phyloP scores from a whole-genome alignment of 192 early-diverging fungal genomes.

The Linnemannia schmuckeri region DNA sequence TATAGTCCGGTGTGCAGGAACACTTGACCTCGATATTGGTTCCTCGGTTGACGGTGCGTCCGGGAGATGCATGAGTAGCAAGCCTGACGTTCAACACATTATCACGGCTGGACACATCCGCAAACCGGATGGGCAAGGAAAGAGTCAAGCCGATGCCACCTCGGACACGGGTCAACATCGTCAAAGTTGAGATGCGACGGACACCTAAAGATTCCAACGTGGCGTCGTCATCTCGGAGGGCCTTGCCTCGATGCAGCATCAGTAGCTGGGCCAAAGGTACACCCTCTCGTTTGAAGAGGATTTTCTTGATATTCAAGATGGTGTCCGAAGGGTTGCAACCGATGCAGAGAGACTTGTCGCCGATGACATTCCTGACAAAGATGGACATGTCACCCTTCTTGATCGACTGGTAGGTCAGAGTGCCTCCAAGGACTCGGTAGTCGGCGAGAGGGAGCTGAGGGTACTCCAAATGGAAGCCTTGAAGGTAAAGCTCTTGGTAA shows the following conservation, averaged over 20 bases:
- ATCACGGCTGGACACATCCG: background rate
- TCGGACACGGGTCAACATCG: background rate
- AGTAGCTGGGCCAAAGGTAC: background rate
- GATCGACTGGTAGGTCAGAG: background rate
- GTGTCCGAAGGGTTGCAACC: background rate
- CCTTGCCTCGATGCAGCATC: background rate
- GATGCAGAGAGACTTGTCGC: background rate
- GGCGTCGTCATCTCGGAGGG: background rate
- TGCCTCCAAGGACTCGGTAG: background rate
- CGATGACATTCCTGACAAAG: background rate
- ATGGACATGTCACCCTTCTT: background rate
- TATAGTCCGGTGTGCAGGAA: background rate
- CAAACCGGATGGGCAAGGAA: background rate
- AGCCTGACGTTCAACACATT: background rate
- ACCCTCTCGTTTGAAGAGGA: background rate
- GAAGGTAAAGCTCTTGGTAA: no score
- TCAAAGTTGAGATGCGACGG: background rate
- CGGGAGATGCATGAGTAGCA: background rate
- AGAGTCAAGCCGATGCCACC: background rate
- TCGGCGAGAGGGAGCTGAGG: background rate
- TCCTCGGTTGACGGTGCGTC: background rate
- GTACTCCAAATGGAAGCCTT: no score
- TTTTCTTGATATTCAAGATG: background rate
- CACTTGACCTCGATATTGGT: constrained; percentile 21
- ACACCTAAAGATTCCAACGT: background rate